phyloP scores from a whole-genome alignment of 495 filamentous ascomycete species.

The Xylona heveae region DNA sequence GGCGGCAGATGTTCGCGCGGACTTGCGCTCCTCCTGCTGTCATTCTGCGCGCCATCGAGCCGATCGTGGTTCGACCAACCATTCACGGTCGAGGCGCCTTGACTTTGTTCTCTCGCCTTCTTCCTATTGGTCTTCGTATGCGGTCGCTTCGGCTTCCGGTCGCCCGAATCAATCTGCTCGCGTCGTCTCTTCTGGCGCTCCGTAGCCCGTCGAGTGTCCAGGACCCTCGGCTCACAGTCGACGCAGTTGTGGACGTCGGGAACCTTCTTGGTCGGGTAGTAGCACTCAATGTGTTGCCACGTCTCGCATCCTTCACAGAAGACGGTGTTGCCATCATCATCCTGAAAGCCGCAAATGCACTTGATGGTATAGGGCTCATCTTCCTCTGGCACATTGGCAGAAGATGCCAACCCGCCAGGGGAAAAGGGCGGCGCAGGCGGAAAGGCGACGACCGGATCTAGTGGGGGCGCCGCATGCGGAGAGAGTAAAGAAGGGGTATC shows the following conservation, averaged over 20 bases:
- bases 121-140: constrained; percentile 24
- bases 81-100: constrained; percentile 17
- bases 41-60: constrained; percentile 11
- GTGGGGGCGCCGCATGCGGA: constrained; percentile 39
- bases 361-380: constrained; percentile 93
- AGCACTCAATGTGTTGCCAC: constrained; percentile 96
- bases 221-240: constrained; percentile 54
- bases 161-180: constrained; percentile 36
- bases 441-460: constrained; percentile 40
- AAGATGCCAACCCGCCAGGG: constrained; percentile 25
- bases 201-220: constrained; percentile 49
- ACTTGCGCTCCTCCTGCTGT: constrained; percentile 24
- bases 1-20: constrained; percentile 35
- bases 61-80: constrained; percentile 17
- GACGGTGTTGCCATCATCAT: constrained; percentile 95
- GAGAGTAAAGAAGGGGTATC: constrained; percentile 42
- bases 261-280: constrained; percentile 48
- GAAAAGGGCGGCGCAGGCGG: constrained; percentile 25
- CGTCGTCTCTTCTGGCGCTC: constrained; percentile 40
- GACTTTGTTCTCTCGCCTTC: constrained; percentile 42
- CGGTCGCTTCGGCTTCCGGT: constrained; percentile 29
- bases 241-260: constrained; percentile 71
- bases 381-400: constrained; percentile 34
- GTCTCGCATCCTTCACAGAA: constrained; percentile 89
- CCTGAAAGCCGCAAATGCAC: constrained; percentile 80